Percentiles rank a stretch among this genome's conserved stretches.
Conservation (phyloP, 2,329 filamentous ascomycete species). For the Septoria linicola region DNA sequence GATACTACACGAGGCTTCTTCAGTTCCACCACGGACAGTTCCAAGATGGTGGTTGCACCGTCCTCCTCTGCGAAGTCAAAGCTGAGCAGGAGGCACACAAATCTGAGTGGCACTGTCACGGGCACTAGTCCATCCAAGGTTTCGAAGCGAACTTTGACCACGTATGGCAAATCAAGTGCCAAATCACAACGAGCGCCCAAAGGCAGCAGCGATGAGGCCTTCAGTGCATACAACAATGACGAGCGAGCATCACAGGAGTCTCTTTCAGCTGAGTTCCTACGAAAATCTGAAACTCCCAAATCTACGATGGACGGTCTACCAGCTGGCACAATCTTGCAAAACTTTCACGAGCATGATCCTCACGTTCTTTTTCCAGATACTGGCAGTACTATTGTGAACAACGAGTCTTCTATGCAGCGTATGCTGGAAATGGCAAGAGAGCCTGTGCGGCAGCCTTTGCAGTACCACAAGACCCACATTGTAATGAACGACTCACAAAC, state of each 20-base stretch:
- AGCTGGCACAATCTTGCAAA: constrained; percentile 35
- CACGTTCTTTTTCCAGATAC: constrained; percentile 42
- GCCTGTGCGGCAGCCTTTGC: too few species aligned
- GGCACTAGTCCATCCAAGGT: constrained; percentile 14
- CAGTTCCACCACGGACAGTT: constrained; percentile 15
- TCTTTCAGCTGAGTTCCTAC: constrained; percentile 23
- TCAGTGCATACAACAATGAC: constrained; percentile 22
- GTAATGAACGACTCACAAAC: background rate
- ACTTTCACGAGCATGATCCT: constrained; percentile 44
- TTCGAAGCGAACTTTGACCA: constrained; percentile 29
- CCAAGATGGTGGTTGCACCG: constrained; percentile 14
- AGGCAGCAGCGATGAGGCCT: constrained; percentile 4
- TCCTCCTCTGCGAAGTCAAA: constrained; percentile 23
- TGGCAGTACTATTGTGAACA: constrained; percentile 46
- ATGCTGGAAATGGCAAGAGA: constrained; percentile 38
- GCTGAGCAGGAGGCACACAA: constrained; percentile 26
- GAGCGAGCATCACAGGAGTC: constrained; percentile 17
- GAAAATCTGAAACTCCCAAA: constrained; percentile 23
- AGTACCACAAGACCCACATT: background rate
- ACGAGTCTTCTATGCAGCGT: constrained; percentile 43
- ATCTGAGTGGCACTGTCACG: constrained; percentile 8
- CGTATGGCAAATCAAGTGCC: constrained; percentile 19
- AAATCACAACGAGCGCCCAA: constrained; percentile 8
- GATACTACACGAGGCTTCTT: constrained; percentile 31
- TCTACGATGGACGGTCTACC: constrained; percentile 32